A percentile compares a stretch with the other conserved stretches of the same genome.
These are phyloP conservation scores for Sicyos edulis DNA, from an alignment of 306 rosid species.

Conservation along the genomic window DNA sequence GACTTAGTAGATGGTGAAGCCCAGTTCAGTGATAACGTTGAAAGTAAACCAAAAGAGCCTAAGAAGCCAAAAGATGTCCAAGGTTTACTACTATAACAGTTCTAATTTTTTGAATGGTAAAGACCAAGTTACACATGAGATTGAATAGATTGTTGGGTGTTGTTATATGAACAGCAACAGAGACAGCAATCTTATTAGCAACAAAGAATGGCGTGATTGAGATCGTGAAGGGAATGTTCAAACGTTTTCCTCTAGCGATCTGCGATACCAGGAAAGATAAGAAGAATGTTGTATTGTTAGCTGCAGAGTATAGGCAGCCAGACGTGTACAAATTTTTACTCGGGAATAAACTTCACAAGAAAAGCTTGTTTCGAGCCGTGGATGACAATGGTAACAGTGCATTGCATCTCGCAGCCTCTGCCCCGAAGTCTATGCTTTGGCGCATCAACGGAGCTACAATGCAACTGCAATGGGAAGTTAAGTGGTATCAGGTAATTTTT, in stretches of 20 bases:
- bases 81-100: background rate
- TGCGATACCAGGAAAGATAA: conserved; percentile 32
- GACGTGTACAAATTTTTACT: conserved; percentile 33
- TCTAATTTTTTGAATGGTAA: no score
- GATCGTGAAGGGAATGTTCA: conserved; percentile 35
- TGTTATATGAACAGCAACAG: conserved; percentile 4
- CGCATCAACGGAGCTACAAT: conserved; percentile 41
- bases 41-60: background rate
- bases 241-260: conserved; percentile 41
- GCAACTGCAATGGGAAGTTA: conserved; percentile 66
- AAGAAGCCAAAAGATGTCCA: background rate
- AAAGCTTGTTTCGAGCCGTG: conserved; percentile 30
- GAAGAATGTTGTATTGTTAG: conserved; percentile 52
- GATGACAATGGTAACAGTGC: conserved; percentile 51
- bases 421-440: conserved; percentile 34
- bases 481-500: conserved; percentile 41
- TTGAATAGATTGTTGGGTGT: background rate
- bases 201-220: conserved; percentile 55
- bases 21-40: background rate
- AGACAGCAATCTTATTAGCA: conserved; percentile 46
- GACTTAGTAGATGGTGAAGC: background rate
- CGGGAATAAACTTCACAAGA: background rate
- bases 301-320: conserved; percentile 57
- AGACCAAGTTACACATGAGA: background rate
- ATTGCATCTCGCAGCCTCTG: conserved; percentile 49